Evolutionary conservation across 306 rosid genomes (phyloP), one percentile per base, ranked within the genome.

Genomic region (barrel medic (Medicago truncatula)): DNA sequence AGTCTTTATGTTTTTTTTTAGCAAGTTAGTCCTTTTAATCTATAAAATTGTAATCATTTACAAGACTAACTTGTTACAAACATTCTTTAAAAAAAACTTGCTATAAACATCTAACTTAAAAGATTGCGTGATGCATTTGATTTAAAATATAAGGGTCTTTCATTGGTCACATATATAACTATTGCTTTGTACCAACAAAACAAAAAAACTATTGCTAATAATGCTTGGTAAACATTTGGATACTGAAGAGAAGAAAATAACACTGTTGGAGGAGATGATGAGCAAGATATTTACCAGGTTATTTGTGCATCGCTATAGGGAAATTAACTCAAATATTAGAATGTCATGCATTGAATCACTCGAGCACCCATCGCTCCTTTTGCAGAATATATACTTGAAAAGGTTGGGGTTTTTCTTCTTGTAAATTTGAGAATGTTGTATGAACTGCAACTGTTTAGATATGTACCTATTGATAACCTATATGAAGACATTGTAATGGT

Each of bases 231-330:
- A 97, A 75, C 98, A 95, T 71, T 83, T 94, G 84, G 98, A 94
- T 81, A 97, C 97, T 81, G 98, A 95, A 85, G 90, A 92, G 85
- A 92, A 28, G 77, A 87, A 86, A 75, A 92, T 92, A 75, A 88
- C 93, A 34, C 71, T 85, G 76, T 83, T 95, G 80, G 97, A 95
- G 87, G 97, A 95, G 94, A 87, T 95, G 96, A 95, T 95, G 98
- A 95, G 96, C 58, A 95, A 90, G 81, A 89, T 95, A 75, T 95
- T 95, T 80, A 92, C 96, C 34, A 97, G 98, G 90, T 92, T 95
- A 82, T 95, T 92, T 86, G 97, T 95, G 85, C 98, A 95, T 79
- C 98, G 97, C 21, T 95, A 92, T 84, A 88, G 98, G 78, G 98
- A 95, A 80, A 86, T 87, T 82, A 97, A 95, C 74, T 86, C 95